A percentile compares a stretch with the other conserved stretches of the same genome.
These are phyloP conservation scores for Kazachstania psychrophila DNA, from an alignment of 805 yeast genomes.

Conservation along the genomic window DNA sequence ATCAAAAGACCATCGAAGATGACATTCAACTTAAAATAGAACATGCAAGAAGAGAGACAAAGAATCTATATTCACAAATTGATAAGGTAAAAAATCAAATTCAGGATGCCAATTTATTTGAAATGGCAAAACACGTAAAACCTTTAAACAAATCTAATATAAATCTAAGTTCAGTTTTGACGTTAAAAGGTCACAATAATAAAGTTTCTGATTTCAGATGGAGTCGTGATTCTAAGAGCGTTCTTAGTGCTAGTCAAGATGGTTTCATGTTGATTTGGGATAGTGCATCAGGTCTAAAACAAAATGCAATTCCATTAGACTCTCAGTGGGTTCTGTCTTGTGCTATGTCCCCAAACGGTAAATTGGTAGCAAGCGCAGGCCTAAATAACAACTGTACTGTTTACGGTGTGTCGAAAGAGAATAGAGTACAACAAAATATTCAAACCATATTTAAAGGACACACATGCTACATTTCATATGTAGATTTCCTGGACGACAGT, in stretches of 20 bases:
- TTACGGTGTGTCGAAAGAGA: slow-evolving; percentile 38
- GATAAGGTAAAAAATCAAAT: slow-evolving; percentile 35
- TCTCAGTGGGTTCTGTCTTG: slow-evolving; percentile 75
- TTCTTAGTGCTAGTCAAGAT: slow-evolving; percentile 76
- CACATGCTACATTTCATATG: slow-evolving; percentile 68
- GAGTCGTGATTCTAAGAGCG: slow-evolving; percentile 49
- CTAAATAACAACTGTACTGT: slow-evolving; percentile 71
- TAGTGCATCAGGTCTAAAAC: slow-evolving; percentile 57
- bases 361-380: slow-evolving; percentile 71
- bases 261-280: slow-evolving; percentile 84
- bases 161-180: slow-evolving; percentile 32
- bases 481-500: slow-evolving; percentile 53
- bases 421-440: slow-evolving; percentile 34
- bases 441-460: slow-evolving; percentile 66
- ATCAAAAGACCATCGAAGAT: slow-evolving; percentile 13
- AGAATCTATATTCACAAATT: slow-evolving; percentile 41
- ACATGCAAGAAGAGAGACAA: slow-evolving; percentile 38
- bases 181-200: slow-evolving; percentile 51
- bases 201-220: slow-evolving; percentile 64
- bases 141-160: slow-evolving; percentile 15
- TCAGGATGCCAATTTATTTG: slow-evolving; percentile 38
- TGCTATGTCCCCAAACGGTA: slow-evolving; percentile 59
- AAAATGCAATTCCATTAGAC: slow-evolving; percentile 59
- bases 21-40: slow-evolving; percentile 25
- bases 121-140: slow-evolving; percentile 28